Evolutionary conservation across 306 rosid species (phyloP), one percentile per base, ranked within the genome.

Genomic region (Begonia loranthoides): DNA sequence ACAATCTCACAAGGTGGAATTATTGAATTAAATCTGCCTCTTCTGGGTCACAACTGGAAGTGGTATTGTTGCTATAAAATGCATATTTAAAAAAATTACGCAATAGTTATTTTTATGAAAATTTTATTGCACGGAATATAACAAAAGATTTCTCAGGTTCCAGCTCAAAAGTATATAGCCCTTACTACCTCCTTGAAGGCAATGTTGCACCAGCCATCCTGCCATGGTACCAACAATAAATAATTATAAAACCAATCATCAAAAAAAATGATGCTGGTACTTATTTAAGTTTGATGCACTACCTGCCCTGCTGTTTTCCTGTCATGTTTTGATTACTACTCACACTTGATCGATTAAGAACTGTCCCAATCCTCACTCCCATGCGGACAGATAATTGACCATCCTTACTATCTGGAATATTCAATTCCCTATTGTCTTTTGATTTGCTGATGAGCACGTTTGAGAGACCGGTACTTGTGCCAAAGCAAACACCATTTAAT

Each of bases 231-330:
- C 46, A 28, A 53, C 62, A 54, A 19, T 62, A 15, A 50, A 43
- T 59, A 56, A 54, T 38, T 22, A 17, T 50, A 48, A 60, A 49
- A 58, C 33, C 15, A 13, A 3, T n/a, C 15, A 12, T 45, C 12
- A 40, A 56, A 57, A 45, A 15, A 12, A 46, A 46, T 46, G 16
- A 45, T 51, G 65, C 24, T 28, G 6, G 9, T 0, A 28, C 36
- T 28, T 28, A 28, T 28, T 7, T 28, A 7, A 28, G 17, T 11
- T 33, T 34, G 40, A 36, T 53, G 49, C 44, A 43, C 52, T 59
- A 80, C 99, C 94, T 75, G 66, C 73, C 74, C 65, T 70, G 88
- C 54, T 72, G 95, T 55, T 86, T 80, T 44, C 79, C 71, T 24
- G 64, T 76, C 55, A 74, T 28, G 66, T 65, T 74, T 45, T 74